Evolutionary conservation across 371 early-diverging fungal genomes (phyloP), one percentile per base, ranked within the genome.

Genomic region (Syncephalastrum contaminatum): DNA sequence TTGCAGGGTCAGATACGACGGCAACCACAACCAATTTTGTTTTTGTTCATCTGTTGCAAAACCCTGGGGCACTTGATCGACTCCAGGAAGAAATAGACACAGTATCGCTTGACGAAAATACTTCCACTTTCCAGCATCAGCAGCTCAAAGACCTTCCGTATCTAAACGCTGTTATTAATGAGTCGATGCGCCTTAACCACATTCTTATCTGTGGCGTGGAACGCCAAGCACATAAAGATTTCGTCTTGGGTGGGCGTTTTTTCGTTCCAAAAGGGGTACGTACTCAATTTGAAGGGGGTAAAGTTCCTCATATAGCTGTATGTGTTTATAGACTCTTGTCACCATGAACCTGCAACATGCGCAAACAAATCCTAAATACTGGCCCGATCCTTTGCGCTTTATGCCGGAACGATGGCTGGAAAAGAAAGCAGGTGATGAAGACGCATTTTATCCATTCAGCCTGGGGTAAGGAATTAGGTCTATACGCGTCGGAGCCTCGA

Each of bases 401-500:
- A 58, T 54, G 4, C 72, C 72, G 4, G 72, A 71, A 30, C 62
- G 72, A 55, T 71, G 72, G 72, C 25, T 71, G 5, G 46, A 16
- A 12, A 30, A 30, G 36, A 30, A 30, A 30, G 36, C 36, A 0
- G 36, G 7, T 30, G 36, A 30, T 12, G 36, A 30, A 30, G 36
- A 30, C 2, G 36, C 36, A 2, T 30, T 30, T 12, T 30, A 30
- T 30, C 36, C 36, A 30, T 30, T 30, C 36, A 30, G 36, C 10
- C 10, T 30, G 36, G 36, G 36, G 36, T 30, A 30, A 30, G 36
- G 2, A 30, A 10, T 8, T 10, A 30, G 10, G 2, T 5, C 10
- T 30, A 2, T 30, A 2, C 10, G 0, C 36, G 1, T 6, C 10
- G 12, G 5, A 6, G 2, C 2, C 5, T 8, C 10, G 12, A 30